Evolutionary conservation across 1,284 basidiomycete species (phyloP), one percentile per base, ranked within the genome.

Genomic region (Paramarasmius palmivorus): DNA sequence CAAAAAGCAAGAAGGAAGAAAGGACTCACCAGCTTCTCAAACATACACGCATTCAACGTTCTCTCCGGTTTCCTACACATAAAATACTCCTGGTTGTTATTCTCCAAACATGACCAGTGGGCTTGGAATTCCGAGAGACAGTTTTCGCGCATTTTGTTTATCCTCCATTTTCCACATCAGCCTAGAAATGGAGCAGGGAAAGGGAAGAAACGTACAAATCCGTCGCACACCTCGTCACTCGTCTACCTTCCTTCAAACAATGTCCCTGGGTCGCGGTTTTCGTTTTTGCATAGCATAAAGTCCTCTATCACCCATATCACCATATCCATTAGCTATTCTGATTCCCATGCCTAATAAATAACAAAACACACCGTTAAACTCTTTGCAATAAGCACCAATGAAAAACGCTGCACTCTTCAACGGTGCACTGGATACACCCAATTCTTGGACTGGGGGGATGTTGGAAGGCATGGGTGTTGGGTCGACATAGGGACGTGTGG

Each of bases 251-350:
- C 79, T 92, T 91, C 72, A 99, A 72, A 74, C 97, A 99, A 72
- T 97, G 93, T 34, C 73, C 93, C 12, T n/a, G 97, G 93, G 68
- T 98, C 88, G 53, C 77, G 81, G 68, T 84, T 89, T 77, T 98
- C 95, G 46, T 84, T 78, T 78, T 99, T 99, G 84, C 97, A 99
- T 54, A 98, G 89, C 94, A 99, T 98, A 68, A 98, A 99, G 77
- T 99, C 96, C 84, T 98, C 95, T 97, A 67, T 3, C 6, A 14
- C 41, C 52, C 35, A 46, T 38, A 53, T 55, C 52, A n/a, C n/a
- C n/a, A n/a, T n/a, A n/a, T n/a, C 50, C 55, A 29, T 38, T 41
- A 23, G 58, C 49, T 38, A 23, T 56, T 55, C 35, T 23, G 49
- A 34, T n/a, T 41, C 25, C 44, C 32, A 15, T 42, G 22, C n/a